Evolutionary conservation across 2,329 filamentous ascomycete species (phyloP).

Genomic region (Aureobasidium sp.): DNA sequence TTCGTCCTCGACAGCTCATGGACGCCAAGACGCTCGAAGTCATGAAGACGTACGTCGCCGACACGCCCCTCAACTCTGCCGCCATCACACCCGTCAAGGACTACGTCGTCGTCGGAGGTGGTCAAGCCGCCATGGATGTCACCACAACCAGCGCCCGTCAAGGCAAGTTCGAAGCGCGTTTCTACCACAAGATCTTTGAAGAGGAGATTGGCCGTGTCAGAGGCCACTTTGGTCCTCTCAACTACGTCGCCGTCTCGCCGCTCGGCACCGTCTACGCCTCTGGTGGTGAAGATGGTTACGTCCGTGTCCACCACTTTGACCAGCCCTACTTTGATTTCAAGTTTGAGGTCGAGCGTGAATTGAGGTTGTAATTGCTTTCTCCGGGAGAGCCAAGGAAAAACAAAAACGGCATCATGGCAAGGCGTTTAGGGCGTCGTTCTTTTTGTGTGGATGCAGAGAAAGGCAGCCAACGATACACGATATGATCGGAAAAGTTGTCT

Average conservation of each 20-base stretch:
- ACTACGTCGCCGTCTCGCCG: conserved; percentile 91
- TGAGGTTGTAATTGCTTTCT: conserved; percentile 20
- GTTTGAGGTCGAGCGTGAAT: conserved; percentile 95
- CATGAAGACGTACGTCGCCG: conserved; percentile 84
- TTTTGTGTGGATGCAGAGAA: too few relatives aligned
- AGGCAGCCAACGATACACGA: neutral
- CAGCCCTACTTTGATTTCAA: conserved; percentile 97
- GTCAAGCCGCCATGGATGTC: conserved; percentile 98
- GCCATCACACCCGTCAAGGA: conserved; percentile 93
- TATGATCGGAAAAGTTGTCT: conserved; percentile 2
- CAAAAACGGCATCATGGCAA: conserved; percentile 27
- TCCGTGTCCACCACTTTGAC: conserved; percentile 97
- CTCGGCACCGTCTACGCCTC: conserved; percentile 88
- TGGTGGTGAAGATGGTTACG: conserved; percentile 96
- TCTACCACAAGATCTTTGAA: conserved; percentile 99
- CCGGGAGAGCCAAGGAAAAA: conserved; percentile 28
- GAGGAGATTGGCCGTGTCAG: conserved; percentile 96
- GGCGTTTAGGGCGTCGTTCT: conserved; percentile 10
- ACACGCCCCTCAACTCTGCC: conserved; percentile 94
- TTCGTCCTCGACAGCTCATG: conserved; percentile 54
- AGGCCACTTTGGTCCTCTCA: conserved; percentile 93
- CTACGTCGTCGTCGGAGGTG: conserved; percentile 95
- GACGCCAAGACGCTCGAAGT: conserved; percentile 80
- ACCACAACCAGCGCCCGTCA: conserved; percentile 89
- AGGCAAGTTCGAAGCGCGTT: conserved; percentile 98